These are phyloP conservation scores for Silene latifolia DNA, from an alignment of 148 eudicot species.

Conservation along the genomic window DNA sequence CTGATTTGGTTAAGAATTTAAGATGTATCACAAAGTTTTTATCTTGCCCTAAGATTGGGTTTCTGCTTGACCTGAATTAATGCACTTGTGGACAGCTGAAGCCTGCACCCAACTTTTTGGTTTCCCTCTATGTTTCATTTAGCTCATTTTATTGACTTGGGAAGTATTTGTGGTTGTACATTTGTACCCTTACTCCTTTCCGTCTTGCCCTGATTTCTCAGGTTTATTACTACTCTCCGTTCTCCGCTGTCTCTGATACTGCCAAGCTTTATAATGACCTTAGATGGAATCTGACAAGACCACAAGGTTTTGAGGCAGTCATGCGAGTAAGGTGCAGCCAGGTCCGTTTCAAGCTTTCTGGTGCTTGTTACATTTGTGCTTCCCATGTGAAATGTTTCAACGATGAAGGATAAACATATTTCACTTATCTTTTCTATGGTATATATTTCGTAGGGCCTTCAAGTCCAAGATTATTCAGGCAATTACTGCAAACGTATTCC, in stretches of 20 bases:
- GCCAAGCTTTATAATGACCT: constrained; percentile 97
- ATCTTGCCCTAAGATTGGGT: no score
- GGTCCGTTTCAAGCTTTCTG: constrained; percentile 39
- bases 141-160: neutral
- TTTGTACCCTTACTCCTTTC: neutral
- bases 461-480: constrained; percentile 96
- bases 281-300: constrained; percentile 96
- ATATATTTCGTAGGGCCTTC: constrained; percentile 54
- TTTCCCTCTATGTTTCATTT: neutral
- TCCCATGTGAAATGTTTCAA: neutral
- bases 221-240: constrained; percentile 92
- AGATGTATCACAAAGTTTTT: no score
- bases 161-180: neutral
- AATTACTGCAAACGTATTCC: constrained; percentile 98
- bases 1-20: no score
- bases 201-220: constrained; percentile 25
- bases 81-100: neutral
- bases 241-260: constrained; percentile 86
- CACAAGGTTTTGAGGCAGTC: constrained; percentile 96
- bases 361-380: constrained; percentile 7
- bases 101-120: neutral
- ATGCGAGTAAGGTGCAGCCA: constrained; percentile 99
- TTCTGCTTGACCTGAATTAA: constrained; percentile 4
- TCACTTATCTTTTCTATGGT: constrained; percentile 4
- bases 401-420: neutral